These are phyloP conservation scores for Wickerhamiella qilinensis DNA, from an alignment of 805 yeast genomes.

Conservation along the genomic window DNA sequence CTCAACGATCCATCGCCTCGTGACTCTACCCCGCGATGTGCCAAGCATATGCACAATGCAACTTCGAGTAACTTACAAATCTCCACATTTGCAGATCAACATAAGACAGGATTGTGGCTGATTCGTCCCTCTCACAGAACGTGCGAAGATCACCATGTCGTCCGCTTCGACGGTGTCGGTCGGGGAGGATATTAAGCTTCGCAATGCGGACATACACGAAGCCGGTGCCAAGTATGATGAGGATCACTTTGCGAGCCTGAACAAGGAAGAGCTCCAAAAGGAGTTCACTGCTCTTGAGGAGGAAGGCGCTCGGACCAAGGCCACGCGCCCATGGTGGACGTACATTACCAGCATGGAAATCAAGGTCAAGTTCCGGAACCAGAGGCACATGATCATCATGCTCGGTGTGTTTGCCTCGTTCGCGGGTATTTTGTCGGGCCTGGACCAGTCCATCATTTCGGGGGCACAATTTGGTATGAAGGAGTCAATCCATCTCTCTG, in stretches of 20 bases:
- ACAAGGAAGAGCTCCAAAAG: background rate
- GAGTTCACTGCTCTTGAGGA: background rate
- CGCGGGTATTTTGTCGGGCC: constrained; percentile 50
- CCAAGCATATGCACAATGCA: no score
- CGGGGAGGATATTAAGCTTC: no score
- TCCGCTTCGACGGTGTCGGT: no score
- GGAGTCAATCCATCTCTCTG: constrained; percentile 25
- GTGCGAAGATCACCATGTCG: no score
- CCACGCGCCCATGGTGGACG: background rate
- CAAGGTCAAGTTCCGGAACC: constrained; percentile 26
- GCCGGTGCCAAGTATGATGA: background rate
- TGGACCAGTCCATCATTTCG: constrained; percentile 50
- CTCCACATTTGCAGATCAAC: no score
- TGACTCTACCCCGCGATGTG: no score
- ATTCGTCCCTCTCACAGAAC: no score
- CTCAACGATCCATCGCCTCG: no score
- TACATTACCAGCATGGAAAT: background rate
- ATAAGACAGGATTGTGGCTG: no score
- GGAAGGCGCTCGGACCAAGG: background rate
- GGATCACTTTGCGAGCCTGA: constrained; percentile 1
- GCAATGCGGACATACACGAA: background rate
- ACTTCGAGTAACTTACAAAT: no score
- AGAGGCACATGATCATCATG: constrained; percentile 30
- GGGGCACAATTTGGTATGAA: constrained; percentile 44
- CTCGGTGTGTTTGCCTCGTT: constrained; percentile 43